Evolutionary conservation across 23 red algal genomes (phyloP), one percentile per base, ranked within the genome.

Genomic region (Gracilaria caudata): DNA sequence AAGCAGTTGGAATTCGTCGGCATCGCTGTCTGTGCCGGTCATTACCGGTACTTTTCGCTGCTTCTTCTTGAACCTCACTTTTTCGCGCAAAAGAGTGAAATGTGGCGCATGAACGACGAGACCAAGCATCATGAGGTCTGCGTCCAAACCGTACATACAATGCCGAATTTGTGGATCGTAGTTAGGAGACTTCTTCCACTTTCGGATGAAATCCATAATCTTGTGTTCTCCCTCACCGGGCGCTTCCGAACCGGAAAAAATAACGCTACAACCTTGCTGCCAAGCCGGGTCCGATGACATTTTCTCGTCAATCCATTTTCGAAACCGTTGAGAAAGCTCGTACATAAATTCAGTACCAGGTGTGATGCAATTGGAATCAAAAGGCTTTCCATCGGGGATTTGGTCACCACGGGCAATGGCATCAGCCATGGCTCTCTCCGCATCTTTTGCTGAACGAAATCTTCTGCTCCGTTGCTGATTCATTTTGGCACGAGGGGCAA

Each of bases 211-310:
- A 36, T 99, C 97, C 54, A 92, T 90, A 28, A 99, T 95, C 79
- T 99, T 99, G 86, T 99, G 97, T 81, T 99, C 97, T 1, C 97
- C 97, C 41, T 99, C 97, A 36, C 97, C 97, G 16, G 97, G 97
- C 6, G 94, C 94, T 57, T 89, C 84, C 32, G 93, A 56, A 60
- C 90, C 97, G 24, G 86, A 92, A 46, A 96, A 94, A 23, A 99
- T 73, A 9, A 99, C 86, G 47, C 53, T 91, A 68, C 91, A 99
- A 29, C 93, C 93, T 26, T 93, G 54, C n/a, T 88, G 88, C 86
- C 91, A 99, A 8, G 85, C 92, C 2, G 88, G 59, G 39, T 93
- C 90, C 1, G 84, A 46, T 8, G 61, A 68, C 63, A 99, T 88
- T 77, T 94, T 94, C 20, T 94, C 33, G 33, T 83, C 41, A 26